Evolutionary conservation across 768 basidiomycete genomes (phyloP), one percentile per base, ranked within the genome.

Genomic region (Rhodosporidiobolus sp.): DNA sequence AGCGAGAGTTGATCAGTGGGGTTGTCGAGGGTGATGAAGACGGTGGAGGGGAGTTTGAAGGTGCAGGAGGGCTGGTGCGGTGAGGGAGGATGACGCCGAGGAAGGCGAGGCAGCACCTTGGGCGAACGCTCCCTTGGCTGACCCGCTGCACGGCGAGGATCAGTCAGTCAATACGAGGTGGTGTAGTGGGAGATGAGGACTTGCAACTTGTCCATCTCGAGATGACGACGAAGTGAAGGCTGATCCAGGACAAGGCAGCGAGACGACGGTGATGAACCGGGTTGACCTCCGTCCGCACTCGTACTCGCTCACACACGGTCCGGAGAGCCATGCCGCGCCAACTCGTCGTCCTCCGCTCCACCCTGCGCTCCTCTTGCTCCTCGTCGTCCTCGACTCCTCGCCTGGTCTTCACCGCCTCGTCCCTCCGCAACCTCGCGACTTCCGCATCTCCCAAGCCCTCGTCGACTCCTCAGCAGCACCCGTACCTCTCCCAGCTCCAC

Each of bases 191-290:
- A 43, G 38, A 14, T 43, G n/a, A 38, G 26, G 3, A 10, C 20
- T n/a, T n/a, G 56, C 64, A 65, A 65, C n/a, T 65, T 65, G 54
- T 65, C 64, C 64, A 65, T 65, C 1, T 20, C 14, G 53, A 54
- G 53, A 22, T 9, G 8, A 19, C 7, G 38, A 14, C 38, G 46
- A 19, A 48, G 46, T 48, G 8, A 17, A 48, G 5, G 46, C 38
- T 43, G 38, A 43, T n/a, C n/a, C n/a, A n/a, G 17, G 46, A 19
- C 20, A 26, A 49, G 16, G 26, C 38, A n/a, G 35, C 11, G 53
- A 26, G 22, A 52, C 28, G 38, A 55, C 20, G 26, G 45, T 26
- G 9, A 26, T 6, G 7, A 54, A 32, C 34, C 17, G n/a, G n/a
- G n/a, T 48, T 19, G 46, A 22, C 46, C 19, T 48, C 46, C 10